A percentile compares a stretch with the other conserved stretches of the same genome.
These are phyloP conservation scores for Trichosporon sp. DNA, from an alignment of 1,284 basidiomycete species.

Conservation along the genomic window DNA sequence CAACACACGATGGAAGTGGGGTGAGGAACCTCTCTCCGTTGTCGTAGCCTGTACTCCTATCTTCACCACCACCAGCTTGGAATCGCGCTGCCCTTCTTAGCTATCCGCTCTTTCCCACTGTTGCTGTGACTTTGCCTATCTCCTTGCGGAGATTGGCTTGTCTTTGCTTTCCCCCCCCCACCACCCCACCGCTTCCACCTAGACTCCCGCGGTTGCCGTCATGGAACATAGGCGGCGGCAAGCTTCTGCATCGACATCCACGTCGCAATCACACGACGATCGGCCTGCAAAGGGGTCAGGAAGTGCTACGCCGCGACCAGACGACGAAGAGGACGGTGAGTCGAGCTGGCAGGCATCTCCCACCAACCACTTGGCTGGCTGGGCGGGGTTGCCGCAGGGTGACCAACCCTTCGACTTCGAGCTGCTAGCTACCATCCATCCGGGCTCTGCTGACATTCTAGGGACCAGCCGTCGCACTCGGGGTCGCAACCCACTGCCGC, in stretches of 20 bases:
- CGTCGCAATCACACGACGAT: constrained; percentile 32
- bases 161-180: constrained; percentile 2
- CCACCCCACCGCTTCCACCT: not conserved
- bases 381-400: not conserved
- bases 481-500: constrained; percentile 51
- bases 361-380: not conserved
- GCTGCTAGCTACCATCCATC: constrained; percentile 2
- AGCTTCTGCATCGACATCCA: constrained; percentile 34
- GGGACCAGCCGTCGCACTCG: constrained; percentile 46
- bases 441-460: constrained; percentile 22
- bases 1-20: constrained; percentile 18
- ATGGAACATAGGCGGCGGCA: constrained; percentile 37
- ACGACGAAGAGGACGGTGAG: constrained; percentile 37
- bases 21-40: constrained; percentile 3
- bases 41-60: constrained; percentile 14
- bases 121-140: constrained; percentile 19
- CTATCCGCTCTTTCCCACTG: constrained; percentile 7
- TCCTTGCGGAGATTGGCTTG: constrained; percentile 19
- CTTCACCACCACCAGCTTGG: constrained; percentile 1
- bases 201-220: constrained; percentile 23
- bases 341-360: not conserved
- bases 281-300: constrained; percentile 28
- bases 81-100: constrained; percentile 13
- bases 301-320: constrained; percentile 33
- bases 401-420: not conserved